These are phyloP conservation scores for Colletotrichum sp. DNA, from an alignment of 2,329 filamentous ascomycete genomes.

Conservation along the genomic window DNA sequence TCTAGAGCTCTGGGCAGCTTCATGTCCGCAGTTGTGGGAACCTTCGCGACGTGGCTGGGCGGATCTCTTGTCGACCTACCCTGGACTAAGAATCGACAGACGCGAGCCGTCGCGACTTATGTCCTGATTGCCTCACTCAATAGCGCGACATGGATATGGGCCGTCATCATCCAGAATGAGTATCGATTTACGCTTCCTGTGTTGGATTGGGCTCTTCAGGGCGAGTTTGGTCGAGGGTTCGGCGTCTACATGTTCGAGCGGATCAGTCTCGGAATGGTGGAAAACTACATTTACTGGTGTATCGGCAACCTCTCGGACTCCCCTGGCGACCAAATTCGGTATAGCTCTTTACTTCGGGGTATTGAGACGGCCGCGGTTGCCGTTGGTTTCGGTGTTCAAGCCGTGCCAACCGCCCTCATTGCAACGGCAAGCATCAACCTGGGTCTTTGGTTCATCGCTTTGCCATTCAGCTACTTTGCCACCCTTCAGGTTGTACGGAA, in stretches of 20 bases:
- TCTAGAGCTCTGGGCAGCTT: slow-evolving; percentile 40
- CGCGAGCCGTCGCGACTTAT: slow-evolving; percentile 43
- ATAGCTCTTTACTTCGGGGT: slow-evolving; percentile 46
- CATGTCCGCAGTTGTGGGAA: slow-evolving; percentile 41
- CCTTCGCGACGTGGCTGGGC: slow-evolving; percentile 38
- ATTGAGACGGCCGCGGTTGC: slow-evolving; percentile 46
- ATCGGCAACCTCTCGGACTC: slow-evolving; percentile 49
- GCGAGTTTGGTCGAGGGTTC: slow-evolving; percentile 44
- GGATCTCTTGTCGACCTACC: slow-evolving; percentile 40
- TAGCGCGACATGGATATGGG: slow-evolving; percentile 51
- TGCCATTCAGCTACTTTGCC: slow-evolving; percentile 49
- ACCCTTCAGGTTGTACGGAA: slow-evolving; percentile 44
- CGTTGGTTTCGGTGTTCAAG: slow-evolving; percentile 48
- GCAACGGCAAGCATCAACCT: slow-evolving; percentile 46
- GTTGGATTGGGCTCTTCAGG: slow-evolving; percentile 47
- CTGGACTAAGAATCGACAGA: slow-evolving; percentile 42
- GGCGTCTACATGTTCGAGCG: slow-evolving; percentile 46
- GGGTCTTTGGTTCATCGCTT: slow-evolving; percentile 43
- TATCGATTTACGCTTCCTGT: slow-evolving; percentile 45
- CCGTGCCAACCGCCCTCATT: slow-evolving; percentile 46
- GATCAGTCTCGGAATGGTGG: slow-evolving; percentile 41
- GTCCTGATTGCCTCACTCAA: slow-evolving; percentile 44
- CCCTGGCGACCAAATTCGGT: slow-evolving; percentile 47
- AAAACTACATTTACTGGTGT: slow-evolving; percentile 53
- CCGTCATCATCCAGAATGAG: slow-evolving; percentile 49